Percentiles rank a stretch among this genome's conserved stretches.
These are phyloP conservation scores for Phytophthora ohioensis DNA, from an alignment of 352 stramenopile genomes.

Conservation along the genomic window DNA sequence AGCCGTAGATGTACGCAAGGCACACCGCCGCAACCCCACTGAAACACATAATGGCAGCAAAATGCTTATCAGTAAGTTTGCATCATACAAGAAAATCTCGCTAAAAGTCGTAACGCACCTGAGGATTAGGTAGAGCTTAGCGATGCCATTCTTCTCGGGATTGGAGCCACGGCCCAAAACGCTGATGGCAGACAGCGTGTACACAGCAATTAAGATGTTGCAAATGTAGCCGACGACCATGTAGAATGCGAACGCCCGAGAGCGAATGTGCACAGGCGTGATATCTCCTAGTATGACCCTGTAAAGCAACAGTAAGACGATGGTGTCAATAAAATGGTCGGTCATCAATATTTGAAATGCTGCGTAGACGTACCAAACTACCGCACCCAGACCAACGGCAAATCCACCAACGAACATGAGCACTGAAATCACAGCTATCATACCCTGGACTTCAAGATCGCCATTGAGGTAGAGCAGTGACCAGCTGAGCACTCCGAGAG, in stretches of 20 bases:
- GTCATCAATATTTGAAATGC: not conserved
- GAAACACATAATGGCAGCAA: slow-evolving; percentile 6
- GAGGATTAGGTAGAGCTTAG: slow-evolving; percentile 87
- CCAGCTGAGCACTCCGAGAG: slow-evolving; percentile 71
- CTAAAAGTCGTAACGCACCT: slow-evolving; percentile 32
- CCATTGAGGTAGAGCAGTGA: slow-evolving; percentile 70
- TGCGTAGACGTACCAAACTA: slow-evolving; percentile 66
- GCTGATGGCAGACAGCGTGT: slow-evolving; percentile 81
- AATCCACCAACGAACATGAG: slow-evolving; percentile 88
- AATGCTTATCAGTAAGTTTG: not conserved
- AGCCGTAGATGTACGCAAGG: slow-evolving; percentile 60
- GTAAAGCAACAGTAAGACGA: slow-evolving; percentile 13
- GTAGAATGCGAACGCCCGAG: slow-evolving; percentile 86
- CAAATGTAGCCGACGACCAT: slow-evolving; percentile 88
- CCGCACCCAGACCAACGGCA: slow-evolving; percentile 80
- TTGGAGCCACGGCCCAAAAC: slow-evolving; percentile 67
- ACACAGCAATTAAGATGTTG: slow-evolving; percentile 85
- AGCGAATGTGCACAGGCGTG: slow-evolving; percentile 87
- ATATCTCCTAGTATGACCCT: slow-evolving; percentile 91
- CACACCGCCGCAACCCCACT: slow-evolving; percentile 50
- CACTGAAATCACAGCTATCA: slow-evolving; percentile 80
- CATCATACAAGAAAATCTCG: not conserved
- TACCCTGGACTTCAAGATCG: slow-evolving; percentile 58
- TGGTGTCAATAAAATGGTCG: not conserved
- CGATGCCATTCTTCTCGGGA: slow-evolving; percentile 86